Evolutionary conservation across 1,139 yeast species (phyloP), one percentile per base, ranked within the genome.

Genomic region (Hansenula lynferdii): DNA sequence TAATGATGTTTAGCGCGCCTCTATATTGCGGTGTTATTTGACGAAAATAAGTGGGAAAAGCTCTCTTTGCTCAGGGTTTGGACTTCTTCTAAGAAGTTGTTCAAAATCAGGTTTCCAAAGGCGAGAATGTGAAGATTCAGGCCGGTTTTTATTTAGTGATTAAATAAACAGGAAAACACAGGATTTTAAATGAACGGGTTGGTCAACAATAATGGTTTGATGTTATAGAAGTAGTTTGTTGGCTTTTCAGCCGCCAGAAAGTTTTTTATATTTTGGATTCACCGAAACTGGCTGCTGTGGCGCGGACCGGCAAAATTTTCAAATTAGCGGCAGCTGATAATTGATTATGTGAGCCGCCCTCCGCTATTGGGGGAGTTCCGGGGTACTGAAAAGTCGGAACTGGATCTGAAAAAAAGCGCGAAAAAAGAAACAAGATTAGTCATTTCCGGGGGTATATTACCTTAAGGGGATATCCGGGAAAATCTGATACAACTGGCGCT

Each of bases 161-260:
- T n/a, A 31, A 15, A 17, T 16, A 28, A 28, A 18, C 23, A 17
- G 21, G 34, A 23, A 31, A 31, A 23, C 34, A 31, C 26, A 31
- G 34, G 25, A 31, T 23, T 31, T 30, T n/a, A 30, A 40, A 40
- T 35, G 23, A 35, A 30, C 21, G 26, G 14, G 14, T 30, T n/a
- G 32, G 28, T n/a, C n/a, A 19, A 15, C 32, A 28, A 17, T 15
- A 28, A 11, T 30, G 20, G 19, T 20, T 14, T n/a, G 37, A 6
- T 12, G 18, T 14, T n/a, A n/a, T n/a, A n/a, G n/a, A n/a, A n/a
- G n/a, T n/a, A n/a, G n/a, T n/a, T n/a, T n/a, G n/a, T n/a, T n/a
- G n/a, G n/a, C n/a, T n/a, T 24, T 24, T 28, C 8, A 6, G 8
- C 11, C 22, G 21, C 31, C 14, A 28, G 6, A 25, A 34, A 16